Evolutionary conservation across 2,329 filamentous ascomycete genomes (phyloP).

Genomic region (Beauveria scarabaeidicola): DNA sequence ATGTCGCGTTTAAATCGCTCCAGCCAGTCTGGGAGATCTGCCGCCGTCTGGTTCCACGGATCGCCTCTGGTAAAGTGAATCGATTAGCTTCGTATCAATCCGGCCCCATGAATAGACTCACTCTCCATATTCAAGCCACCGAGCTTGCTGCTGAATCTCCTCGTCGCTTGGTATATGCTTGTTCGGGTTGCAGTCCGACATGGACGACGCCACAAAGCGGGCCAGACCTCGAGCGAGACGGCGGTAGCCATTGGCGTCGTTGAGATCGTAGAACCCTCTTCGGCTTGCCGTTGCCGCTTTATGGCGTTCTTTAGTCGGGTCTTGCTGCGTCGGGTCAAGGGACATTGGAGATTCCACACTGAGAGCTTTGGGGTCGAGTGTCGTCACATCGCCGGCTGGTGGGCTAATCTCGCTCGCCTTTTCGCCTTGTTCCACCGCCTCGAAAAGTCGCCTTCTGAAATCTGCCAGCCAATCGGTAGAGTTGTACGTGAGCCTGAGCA

Average conservation of each 20-base stretch:
- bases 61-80: conserved; percentile 37
- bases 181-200: conserved; percentile 53
- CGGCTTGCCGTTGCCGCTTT: conserved; percentile 39
- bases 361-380: background rate
- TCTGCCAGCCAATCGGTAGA: conserved; percentile 45
- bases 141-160: conserved; percentile 53
- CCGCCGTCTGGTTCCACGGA: conserved; percentile 55
- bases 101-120: conserved; percentile 25
- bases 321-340: conserved; percentile 28
- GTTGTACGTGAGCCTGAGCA: conserved; percentile 41
- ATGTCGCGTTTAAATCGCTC: conserved; percentile 51
- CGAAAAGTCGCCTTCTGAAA: conserved; percentile 44
- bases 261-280: conserved; percentile 50
- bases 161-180: conserved; percentile 49
- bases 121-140: conserved; percentile 56
- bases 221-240: conserved; percentile 46
- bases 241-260: conserved; percentile 52
- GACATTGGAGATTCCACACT: background rate
- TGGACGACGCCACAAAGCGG: conserved; percentile 43
- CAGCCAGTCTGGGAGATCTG: conserved; percentile 56
- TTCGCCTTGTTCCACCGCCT: background rate
- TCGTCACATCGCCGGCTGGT: background rate
- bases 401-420: background rate
- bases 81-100: conserved; percentile 14
- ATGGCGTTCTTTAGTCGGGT: conserved; percentile 52